phyloP scores from a whole-genome alignment of 2,329 filamentous ascomycete species.

The Alternaria incomplexa region DNA sequence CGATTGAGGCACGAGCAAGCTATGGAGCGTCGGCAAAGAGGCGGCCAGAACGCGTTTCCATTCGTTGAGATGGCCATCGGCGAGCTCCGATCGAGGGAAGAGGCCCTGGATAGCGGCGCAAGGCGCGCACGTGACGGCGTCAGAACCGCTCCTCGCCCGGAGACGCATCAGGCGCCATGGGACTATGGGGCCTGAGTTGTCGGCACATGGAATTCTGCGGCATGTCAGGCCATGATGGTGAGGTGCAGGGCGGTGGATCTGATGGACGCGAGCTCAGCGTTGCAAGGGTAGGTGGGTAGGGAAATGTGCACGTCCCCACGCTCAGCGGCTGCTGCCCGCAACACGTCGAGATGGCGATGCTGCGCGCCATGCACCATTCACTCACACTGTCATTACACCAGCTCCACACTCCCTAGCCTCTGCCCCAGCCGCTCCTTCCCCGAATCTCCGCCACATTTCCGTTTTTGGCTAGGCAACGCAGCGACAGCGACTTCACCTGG shows the following conservation, averaged over 20 bases:
- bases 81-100: constrained; percentile 38
- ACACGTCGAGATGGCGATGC: constrained; percentile 10
- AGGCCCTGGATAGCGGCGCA: constrained; percentile 24
- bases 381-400: constrained; percentile 4
- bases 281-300: constrained; percentile 1
- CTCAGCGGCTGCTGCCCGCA: constrained; percentile 10
- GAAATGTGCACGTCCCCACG: constrained; percentile 9
- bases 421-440: constrained; percentile 15
- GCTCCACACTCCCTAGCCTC: constrained; percentile 22
- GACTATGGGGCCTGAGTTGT: constrained; percentile 6
- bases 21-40: constrained; percentile 25
- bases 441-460: constrained; percentile 19
- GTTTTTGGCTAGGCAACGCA: constrained; percentile 18
- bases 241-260: constrained; percentile 12
- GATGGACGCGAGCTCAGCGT: neutral
- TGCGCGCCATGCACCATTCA: constrained; percentile 9
- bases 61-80: constrained; percentile 42
- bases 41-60: constrained; percentile 30
- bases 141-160: constrained; percentile 12
- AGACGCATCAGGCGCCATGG: constrained; percentile 14
- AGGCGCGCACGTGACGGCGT: constrained; percentile 31
- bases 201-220: constrained; percentile 19
- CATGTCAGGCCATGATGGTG: constrained; percentile 34
- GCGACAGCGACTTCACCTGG: constrained; percentile 19
- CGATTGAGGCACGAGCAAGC: constrained; percentile 23